Evolutionary conservation across 2,329 filamentous ascomycete genomes (phyloP), one percentile per base, ranked within the genome.

Genomic region (Hymenoscyphus linearis): DNA sequence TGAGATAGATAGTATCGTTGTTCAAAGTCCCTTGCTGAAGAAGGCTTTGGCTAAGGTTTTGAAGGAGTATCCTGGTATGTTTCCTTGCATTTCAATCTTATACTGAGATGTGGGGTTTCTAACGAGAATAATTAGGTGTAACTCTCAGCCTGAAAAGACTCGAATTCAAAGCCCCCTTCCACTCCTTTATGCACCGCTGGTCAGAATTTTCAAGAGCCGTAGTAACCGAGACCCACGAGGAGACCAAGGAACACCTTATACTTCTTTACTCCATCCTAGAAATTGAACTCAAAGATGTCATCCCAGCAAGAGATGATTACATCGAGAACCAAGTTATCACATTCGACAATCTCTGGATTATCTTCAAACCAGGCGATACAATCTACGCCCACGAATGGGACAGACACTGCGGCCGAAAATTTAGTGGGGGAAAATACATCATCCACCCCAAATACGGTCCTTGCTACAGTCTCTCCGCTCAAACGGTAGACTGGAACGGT

Each of bases 101-200:
- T 9, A 6, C 27, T 22, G 14, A 18, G n/a, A 22, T 14, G 35
- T n/a, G 7, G 10, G 47, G 65, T 2, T 59, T 68, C 16, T 25
- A 31, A 36, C 10, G 31, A 10, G 3, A 34, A 12, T 14, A n/a
- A 12, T 54, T 31, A 65, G 85, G 85, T 0, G 76, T 89, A 34
- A 82, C 83, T 2, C 80, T 82, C 36, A 78, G 77, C 12, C 75
- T 89, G 27, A 78, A 84, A n/a, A 79, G 83, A 1, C 76, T 89
- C 1, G 82, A 83, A 60, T 88, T 90, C 63, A 71, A 74, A 7
- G 80, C 80, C 0, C 84, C 84, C 0, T 89, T 89, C 63, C 76
- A 82, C 65, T 82, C 84, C 0, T 83, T 90, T 55, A 82, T 89
- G 47, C 85, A 90, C 72, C 80, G 86, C 35, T 90, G 86, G 85